These are phyloP conservation scores for Kodamaea suecica DNA, from an alignment of 1,139 yeast genomes.

Conservation along the genomic window DNA sequence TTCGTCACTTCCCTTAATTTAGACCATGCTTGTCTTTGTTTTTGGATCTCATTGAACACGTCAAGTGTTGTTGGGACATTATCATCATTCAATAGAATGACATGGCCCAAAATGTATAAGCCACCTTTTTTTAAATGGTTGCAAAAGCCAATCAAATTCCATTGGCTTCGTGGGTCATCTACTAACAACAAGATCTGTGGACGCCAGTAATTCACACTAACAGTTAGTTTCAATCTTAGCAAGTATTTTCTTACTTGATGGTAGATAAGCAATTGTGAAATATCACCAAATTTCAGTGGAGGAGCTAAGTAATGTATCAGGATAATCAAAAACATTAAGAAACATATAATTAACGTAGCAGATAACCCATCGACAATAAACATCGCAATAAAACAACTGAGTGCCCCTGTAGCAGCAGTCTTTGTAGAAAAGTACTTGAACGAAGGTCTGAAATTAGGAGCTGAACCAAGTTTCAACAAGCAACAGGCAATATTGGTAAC, in stretches of 20 bases:
- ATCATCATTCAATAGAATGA: constrained; percentile 57
- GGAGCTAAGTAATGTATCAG: constrained; percentile 87
- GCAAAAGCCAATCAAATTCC: constrained; percentile 93
- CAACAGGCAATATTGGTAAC: constrained; percentile 94
- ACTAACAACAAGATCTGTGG: constrained; percentile 87
- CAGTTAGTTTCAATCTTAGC: constrained; percentile 73
- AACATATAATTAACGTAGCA: constrained; percentile 71
- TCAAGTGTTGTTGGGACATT: constrained; percentile 14
- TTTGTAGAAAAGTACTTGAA: constrained; percentile 79
- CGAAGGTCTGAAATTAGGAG: constrained; percentile 95
- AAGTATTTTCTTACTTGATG: constrained; percentile 94
- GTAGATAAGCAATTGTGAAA: constrained; percentile 87
- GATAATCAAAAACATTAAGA: constrained; percentile 63
- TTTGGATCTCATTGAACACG: constrained; percentile 59
- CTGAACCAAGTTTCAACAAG: constrained; percentile 79
- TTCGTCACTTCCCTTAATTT: constrained; percentile 72
- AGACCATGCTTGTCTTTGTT: constrained; percentile 79
- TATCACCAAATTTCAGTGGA: constrained; percentile 97
- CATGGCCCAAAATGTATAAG: constrained; percentile 87
- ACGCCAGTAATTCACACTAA: constrained; percentile 94
- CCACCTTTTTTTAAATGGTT: constrained; percentile 95
- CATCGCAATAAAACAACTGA: constrained; percentile 77
- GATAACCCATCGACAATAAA: constrained; percentile 89
- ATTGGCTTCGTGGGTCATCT: constrained; percentile 85
- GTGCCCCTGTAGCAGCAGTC: constrained; percentile 77